Percentiles rank a stretch among this genome's conserved stretches.
phyloP scores from a whole-genome alignment of 768 basidiomycete genomes.

The Auricularia cornea region DNA sequence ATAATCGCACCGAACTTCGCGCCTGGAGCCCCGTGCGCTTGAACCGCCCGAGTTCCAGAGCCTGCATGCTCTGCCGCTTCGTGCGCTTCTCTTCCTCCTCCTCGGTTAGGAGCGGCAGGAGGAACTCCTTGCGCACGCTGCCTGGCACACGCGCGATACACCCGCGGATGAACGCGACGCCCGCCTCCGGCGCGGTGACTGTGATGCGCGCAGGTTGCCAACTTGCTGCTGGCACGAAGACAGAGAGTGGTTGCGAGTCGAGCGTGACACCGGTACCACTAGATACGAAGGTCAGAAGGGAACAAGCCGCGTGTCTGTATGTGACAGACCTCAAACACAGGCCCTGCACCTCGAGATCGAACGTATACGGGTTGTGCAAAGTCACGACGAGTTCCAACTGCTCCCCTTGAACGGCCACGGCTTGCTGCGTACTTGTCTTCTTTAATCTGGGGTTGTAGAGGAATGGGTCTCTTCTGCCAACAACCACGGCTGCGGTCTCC shows the following conservation, averaged over 20 bases:
- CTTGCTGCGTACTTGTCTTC: conserved; percentile 44
- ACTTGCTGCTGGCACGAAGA: conserved; percentile 65
- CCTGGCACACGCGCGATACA: conserved; percentile 71
- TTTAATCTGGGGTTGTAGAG: conserved; percentile 75
- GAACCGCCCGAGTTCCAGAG: conserved; percentile 19
- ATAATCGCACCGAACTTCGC: conserved; percentile 6
- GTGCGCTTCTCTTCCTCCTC: conserved; percentile 51
- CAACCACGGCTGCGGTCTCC: conserved; percentile 34
- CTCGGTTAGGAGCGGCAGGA: conserved; percentile 63
- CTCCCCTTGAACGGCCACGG: conserved; percentile 75
- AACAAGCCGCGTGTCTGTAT: too few species aligned
- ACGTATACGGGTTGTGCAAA: conserved; percentile 86
- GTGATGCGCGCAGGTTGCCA: conserved; percentile 64
- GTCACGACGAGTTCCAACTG: conserved; percentile 71
- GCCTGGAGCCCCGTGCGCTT: conserved; percentile 27
- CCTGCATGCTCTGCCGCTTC: conserved; percentile 17
- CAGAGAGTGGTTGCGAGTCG: conserved; percentile 51
- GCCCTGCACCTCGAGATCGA: conserved; percentile 82
- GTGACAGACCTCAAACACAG: conserved; percentile 71
- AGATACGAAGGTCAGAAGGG: conserved; percentile 4
- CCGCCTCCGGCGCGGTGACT: conserved; percentile 57
- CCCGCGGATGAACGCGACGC: conserved; percentile 65
- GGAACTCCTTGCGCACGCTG: conserved; percentile 59
- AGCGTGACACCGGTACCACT: conserved; percentile 81
- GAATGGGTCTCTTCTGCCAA: conserved; percentile 63